Conservation (phyloP, 2,329 filamentous ascomycete species). For the Leptosphaerulina australis region DNA sequence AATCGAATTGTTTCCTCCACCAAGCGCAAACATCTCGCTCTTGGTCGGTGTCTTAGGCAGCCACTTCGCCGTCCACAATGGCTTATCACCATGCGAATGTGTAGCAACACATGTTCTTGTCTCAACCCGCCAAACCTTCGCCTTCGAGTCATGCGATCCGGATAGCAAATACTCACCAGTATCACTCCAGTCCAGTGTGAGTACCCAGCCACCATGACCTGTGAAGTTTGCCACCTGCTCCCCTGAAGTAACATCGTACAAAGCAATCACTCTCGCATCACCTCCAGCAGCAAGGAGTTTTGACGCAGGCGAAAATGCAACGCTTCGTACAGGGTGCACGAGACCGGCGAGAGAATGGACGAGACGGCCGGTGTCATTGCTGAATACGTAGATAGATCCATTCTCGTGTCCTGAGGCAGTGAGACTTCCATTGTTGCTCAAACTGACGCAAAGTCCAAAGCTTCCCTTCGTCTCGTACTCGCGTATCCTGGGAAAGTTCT, state of each 20-base stretch:
- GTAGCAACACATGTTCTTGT: slow-evolving; percentile 85
- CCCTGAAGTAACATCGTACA: slow-evolving; percentile 91
- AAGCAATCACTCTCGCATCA: slow-evolving; percentile 83
- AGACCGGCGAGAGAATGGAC: slow-evolving; percentile 86
- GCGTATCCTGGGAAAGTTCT: slow-evolving; percentile 68
- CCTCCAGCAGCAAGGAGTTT: slow-evolving; percentile 87
- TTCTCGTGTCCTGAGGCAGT: slow-evolving; percentile 94
- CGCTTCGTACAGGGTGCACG: slow-evolving; percentile 81
- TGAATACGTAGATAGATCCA: slow-evolving; percentile 91
- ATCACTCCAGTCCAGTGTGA: slow-evolving; percentile 88
- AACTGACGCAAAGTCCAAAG: slow-evolving; percentile 86
- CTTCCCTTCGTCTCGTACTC: slow-evolving; percentile 92
- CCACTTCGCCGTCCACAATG: slow-evolving; percentile 50
- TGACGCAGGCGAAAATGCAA: slow-evolving; percentile 86
- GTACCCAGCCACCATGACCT: slow-evolving; percentile 85
- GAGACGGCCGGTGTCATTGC: slow-evolving; percentile 85
- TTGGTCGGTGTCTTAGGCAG: slow-evolving; percentile 43
- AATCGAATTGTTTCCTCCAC: slow-evolving; percentile 45
- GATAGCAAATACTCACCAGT: slow-evolving; percentile 91
- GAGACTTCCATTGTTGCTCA: slow-evolving; percentile 78
- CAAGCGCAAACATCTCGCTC: slow-evolving; percentile 52
- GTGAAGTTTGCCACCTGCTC: slow-evolving; percentile 87
- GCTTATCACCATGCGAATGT: slow-evolving; percentile 77
- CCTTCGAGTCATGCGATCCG: slow-evolving; percentile 90
- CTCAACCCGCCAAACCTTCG: slow-evolving; percentile 94